These are phyloP conservation scores for Chlamydomonas sp. DNA, from an alignment of 139 green algal species.

Conservation along the genomic window DNA sequence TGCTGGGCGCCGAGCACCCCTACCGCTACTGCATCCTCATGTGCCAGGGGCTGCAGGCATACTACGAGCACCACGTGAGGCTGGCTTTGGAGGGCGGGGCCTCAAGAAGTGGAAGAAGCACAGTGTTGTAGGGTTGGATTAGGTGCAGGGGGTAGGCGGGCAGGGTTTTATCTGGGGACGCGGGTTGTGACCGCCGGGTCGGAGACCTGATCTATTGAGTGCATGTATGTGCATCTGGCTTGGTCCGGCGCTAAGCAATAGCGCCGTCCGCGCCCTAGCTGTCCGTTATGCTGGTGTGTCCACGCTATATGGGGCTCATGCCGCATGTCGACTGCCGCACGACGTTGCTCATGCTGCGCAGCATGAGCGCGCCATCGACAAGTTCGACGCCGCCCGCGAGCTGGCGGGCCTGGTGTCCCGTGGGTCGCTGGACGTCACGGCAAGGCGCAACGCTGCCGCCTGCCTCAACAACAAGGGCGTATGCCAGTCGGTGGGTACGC, in stretches of 20 bases:
- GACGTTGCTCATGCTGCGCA: neutral
- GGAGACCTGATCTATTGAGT: too few relatives aligned
- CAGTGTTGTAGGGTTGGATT: too few relatives aligned
- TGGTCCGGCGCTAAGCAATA: too few relatives aligned
- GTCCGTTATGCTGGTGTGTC: neutral
- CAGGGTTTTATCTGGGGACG: neutral
- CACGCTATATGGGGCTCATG: neutral
- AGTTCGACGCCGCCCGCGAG: slow-evolving; percentile 37
- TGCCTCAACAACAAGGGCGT: slow-evolving; percentile 53
- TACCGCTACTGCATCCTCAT: slow-evolving; percentile 48
- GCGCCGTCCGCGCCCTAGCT: too few relatives aligned
- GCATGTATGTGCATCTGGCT: too few relatives aligned
- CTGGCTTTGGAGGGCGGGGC: neutral
- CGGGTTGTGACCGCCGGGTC: neutral
- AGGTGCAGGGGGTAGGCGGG: too few relatives aligned
- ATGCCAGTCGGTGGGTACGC: slow-evolving; percentile 24
- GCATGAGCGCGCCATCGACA: slow-evolving; percentile 40
- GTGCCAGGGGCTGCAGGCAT: slow-evolving; percentile 27
- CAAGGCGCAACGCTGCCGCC: slow-evolving; percentile 33
- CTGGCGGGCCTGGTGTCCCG: slow-evolving; percentile 39
- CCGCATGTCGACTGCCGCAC: neutral
- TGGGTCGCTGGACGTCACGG: slow-evolving; percentile 13
- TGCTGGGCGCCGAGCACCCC: slow-evolving; percentile 41
- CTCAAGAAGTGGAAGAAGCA: too few relatives aligned
- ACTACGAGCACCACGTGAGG: slow-evolving; percentile 32